Evolutionary conservation across 164 flowering plant genomes (phyloP), one percentile per base, ranked within the genome.

Genomic region (Magnolia officinalis): DNA sequence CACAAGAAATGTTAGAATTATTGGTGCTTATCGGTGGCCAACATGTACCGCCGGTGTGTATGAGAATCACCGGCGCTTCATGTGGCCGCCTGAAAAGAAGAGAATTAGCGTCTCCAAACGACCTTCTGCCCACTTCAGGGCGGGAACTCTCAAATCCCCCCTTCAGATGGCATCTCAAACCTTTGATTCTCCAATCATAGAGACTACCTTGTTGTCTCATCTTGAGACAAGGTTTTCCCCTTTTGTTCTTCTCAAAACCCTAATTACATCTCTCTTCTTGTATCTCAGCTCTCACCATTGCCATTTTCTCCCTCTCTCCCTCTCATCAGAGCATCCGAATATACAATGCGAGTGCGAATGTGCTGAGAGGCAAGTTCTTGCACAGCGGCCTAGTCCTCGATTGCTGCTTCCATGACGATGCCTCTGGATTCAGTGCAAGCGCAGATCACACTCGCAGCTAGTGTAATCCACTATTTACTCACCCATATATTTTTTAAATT

Each of bases 321-420:
- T 3, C 21, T 50, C 2, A 19, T 52, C 72, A 96, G 99, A 92
- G 75, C 75, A 98, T 93, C 69, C 85, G 97, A 55, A 78, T 96
- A 85, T 96, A 93, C 74, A 98, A 96, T 72, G 99, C 98, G 23
- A 92, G 90, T 72, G 89, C 92, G 4, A 86, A 96, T 78, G 82
- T 81, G 18, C 79, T 96, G 84, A 83, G 90, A 58, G 99, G 99
- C 20, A 94, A 94, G 89, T 96, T 94, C 81, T 85, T 84, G 90
- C 99, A 96, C 79, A 92, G 91, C 24, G 94, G 92, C 13, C 81
- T 98, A 0, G 99, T 96, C 0, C 84, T 94, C 37, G 98, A 96
- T 80, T 96, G 99, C 80, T 96, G 99, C 85, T 96, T 96, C 82
- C 99, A 96, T 72, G 99, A 94, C 72, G 99, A 96, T 77, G 86